Base-by-base conservation (phyloP, 352 stramenopile genomes). In the Phytophthora sp. region DNA sequence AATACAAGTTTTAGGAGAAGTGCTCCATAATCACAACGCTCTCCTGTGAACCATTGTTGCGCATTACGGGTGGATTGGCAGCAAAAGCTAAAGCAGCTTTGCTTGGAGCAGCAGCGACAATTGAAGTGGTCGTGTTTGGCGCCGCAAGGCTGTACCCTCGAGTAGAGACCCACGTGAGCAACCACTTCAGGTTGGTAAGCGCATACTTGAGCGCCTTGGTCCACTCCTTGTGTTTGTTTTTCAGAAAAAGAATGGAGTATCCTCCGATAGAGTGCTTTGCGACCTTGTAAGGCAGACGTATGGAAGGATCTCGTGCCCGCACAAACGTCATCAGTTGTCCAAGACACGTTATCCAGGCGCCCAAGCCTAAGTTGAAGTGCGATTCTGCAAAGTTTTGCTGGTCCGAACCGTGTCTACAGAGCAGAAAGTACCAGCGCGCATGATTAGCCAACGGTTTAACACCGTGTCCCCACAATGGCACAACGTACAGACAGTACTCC, bases 121-220 rank as follows among this genome's bases (percentile, higher is more conserved):
- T 38, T 32, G 48, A 61, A 24, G 37, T 24, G 6, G 6, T 39
- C n/a, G 28, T 23, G 5, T 23, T 65, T 28, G 61, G 39, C 2
- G 58, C 37, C 8, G 62, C 35, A 55, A 62, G 51, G 21, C 45
- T 60, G 46, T 72, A 67, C 38, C 58, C 69, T 15, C 82, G 76
- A 4, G 79, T 65, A 1, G 74, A 84, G 0, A 76, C 66, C 84
- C 85, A 94, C 23, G 77, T 75, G n/a, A 94, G 74, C 23, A 96
- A 51, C 87, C 87, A 96, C 57, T 93, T 92, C 23, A 95, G 71
- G 64, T 95, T 89, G 24, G 87, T 95, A 23, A 96, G 74, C 39
- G 82, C 84, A 58, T 89, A 92, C 62, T 93, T 94, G 51, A 91
- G 70, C 27, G 86, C 88, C 56, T 94, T 94, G 17, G 88, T 95